phyloP scores from a whole-genome alignment of 371 early-diverging fungal genomes.

The Mortierella sp. region DNA sequence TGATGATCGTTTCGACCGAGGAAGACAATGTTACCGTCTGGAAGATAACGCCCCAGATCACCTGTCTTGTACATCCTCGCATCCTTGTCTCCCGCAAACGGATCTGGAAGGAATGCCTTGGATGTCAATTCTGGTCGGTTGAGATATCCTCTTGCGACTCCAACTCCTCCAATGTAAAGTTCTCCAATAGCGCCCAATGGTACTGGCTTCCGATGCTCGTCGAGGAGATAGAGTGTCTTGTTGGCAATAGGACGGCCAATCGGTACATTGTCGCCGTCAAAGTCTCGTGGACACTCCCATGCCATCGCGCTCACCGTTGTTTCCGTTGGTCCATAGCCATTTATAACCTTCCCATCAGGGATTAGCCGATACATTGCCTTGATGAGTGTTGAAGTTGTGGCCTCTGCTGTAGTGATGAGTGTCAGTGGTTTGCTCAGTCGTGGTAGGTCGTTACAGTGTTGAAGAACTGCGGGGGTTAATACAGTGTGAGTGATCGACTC shows the following conservation, averaged over 20 bases:
- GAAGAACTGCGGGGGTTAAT: no score
- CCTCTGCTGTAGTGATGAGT: no score
- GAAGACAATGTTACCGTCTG: conserved; percentile 45
- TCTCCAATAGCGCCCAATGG: conserved; percentile 34
- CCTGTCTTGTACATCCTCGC: conserved; percentile 54
- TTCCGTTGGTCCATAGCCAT: conserved; percentile 53
- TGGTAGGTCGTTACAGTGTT: no score
- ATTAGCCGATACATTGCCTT: no score
- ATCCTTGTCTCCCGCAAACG: background rate
- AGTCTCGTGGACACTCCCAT: background rate
- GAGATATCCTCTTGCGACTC: conserved; percentile 43
- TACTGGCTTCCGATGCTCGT: conserved; percentile 11
- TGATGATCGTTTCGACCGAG: conserved; percentile 23
- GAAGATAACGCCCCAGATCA: conserved; percentile 45
- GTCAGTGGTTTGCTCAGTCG: no score
- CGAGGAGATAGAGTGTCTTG: conserved; percentile 16
- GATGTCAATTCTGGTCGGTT: conserved; percentile 33
- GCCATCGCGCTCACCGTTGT: conserved; percentile 5
- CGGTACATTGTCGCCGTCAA: background rate
- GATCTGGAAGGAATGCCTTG: conserved; percentile 18
- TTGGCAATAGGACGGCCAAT: no score
- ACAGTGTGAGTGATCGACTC: no score
- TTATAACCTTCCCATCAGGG: conserved; percentile 5
- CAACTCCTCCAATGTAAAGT: no score
- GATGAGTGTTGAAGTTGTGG: no score